Base-by-base conservation (phyloP, 805 yeast species). In the Brettanomyces sp. region DNA sequence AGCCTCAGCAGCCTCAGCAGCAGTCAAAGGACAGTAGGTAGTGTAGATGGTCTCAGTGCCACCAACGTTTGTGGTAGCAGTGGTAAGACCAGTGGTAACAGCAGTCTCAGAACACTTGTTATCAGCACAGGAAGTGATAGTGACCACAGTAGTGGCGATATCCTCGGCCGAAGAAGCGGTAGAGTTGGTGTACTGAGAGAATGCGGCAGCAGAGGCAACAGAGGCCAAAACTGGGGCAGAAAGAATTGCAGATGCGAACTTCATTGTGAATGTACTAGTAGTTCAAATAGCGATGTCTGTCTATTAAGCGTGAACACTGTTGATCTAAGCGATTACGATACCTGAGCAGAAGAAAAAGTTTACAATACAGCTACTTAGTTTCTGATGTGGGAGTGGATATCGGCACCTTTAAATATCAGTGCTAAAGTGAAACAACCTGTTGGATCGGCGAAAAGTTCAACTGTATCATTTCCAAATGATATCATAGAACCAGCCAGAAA, bases 31-130 rank as follows among this genome's bases (percentile, higher is more conserved):
- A 52, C 69, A 64, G 57, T 59, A 64, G 30, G 73, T 67, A 45
- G 73, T 65, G 59, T 56, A 61, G 35, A 61, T 57, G 32, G 70
- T 65, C 40, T 50, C 59, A 13, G 52, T 55, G 8, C 65, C 72
- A 41, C 60, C 50, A 23, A 57, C 56, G 36, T 65, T 61, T 34
- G 60, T 45, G 37, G 70, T 63, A 43, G 8, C 18, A 41, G 38
- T 28, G 12, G 47, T 39, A 33, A 41, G 30, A 36, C 45, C 45
- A n/a, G 47, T 44, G 36, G 45, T 30, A 21, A 47, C 12, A 24
- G 44, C 6, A 39, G 45, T 14, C 7, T 21, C 22, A 39, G 13
- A 13, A 36, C 43, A 45, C 22, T 32, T 33, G 21, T 33, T 30
- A 14, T 37, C 42, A n/a, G 42, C 14, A 23, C 46, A 44, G 1